Conservation (phyloP, 192 early-diverging fungal species). For the Coemansia sp. region DNA sequence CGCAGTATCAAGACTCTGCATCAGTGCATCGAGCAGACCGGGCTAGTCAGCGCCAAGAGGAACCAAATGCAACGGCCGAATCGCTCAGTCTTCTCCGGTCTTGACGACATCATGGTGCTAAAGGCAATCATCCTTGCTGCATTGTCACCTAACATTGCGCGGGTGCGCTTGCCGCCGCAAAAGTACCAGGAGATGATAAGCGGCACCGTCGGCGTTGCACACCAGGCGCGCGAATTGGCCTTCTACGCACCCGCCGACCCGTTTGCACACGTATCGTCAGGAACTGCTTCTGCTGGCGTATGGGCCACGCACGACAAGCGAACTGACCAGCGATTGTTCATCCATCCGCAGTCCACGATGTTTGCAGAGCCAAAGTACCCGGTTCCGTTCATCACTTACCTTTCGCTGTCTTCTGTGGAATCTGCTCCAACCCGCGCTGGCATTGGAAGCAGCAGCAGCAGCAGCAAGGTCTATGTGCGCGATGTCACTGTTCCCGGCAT, state of each 20-base stretch:
- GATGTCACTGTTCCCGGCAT: conserved; percentile 63
- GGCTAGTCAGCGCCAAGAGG: neutral
- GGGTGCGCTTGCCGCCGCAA: conserved; percentile 67
- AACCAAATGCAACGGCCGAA: neutral
- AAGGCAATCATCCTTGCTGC: conserved; percentile 80
- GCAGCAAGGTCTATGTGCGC: conserved; percentile 49
- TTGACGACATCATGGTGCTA: conserved; percentile 56
- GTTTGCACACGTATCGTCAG: neutral
- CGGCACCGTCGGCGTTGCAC: conserved; percentile 71
- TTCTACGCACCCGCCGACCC: conserved; percentile 63
- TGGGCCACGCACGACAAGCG: conserved; percentile 37
- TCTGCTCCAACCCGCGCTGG: neutral
- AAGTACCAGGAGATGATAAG: conserved; percentile 72
- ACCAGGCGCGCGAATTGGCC: conserved; percentile 70
- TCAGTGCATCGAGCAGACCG: conserved; percentile 48
- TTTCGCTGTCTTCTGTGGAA: conserved; percentile 51
- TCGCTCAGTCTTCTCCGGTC: neutral
- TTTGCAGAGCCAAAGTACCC: conserved; percentile 63
- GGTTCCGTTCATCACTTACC: conserved; percentile 70
- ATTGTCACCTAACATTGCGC: conserved; percentile 79
- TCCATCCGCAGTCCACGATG: conserved; percentile 82
- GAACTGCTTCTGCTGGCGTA: neutral
- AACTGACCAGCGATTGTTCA: conserved; percentile 67
- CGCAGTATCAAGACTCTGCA: conserved; percentile 61
- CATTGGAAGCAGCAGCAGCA: too few species aligned